These are phyloP conservation scores for Russula sp. DNA, from an alignment of 768 basidiomycete species.

Conservation along the genomic window DNA sequence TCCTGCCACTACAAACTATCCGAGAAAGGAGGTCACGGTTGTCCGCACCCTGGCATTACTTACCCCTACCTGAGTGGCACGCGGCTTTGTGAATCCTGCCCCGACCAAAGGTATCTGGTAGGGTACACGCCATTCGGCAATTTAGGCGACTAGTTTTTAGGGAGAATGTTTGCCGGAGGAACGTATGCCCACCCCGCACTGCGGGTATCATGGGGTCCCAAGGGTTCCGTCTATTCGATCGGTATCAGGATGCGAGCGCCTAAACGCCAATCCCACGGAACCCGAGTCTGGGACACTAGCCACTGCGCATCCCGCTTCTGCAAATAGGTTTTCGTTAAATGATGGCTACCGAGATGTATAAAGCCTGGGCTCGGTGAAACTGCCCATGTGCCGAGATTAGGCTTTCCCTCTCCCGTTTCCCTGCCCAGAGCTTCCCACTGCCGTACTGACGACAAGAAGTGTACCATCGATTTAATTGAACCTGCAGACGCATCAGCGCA, in stretches of 20 bases:
- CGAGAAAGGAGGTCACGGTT: too few relatives aligned
- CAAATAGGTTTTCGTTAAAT: neutral
- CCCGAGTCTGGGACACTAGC: neutral
- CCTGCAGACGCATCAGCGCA: neutral
- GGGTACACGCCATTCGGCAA: too few relatives aligned
- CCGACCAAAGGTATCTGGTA: too few relatives aligned
- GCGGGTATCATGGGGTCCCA: neutral
- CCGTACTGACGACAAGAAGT: neutral
- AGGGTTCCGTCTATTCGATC: neutral
- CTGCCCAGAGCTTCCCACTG: neutral
- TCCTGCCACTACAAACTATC: too few relatives aligned
- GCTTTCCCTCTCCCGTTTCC: neutral
- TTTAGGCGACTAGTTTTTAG: too few relatives aligned
- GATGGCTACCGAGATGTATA: neutral
- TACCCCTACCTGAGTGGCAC: too few relatives aligned
- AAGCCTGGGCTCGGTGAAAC: neutral
- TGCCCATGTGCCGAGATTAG: neutral
- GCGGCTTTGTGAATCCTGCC: too few relatives aligned
- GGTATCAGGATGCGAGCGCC: neutral
- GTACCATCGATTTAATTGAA: neutral
- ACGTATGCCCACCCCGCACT: too few relatives aligned
- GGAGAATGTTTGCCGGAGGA: too few relatives aligned
- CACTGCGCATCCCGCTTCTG: neutral
- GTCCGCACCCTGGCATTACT: too few relatives aligned
- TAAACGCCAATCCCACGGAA: neutral